Percentiles rank a stretch among this genome's conserved stretches.
phyloP scores from a whole-genome alignment of 495 filamentous ascomycete species.

The Xylaria intraflava region DNA sequence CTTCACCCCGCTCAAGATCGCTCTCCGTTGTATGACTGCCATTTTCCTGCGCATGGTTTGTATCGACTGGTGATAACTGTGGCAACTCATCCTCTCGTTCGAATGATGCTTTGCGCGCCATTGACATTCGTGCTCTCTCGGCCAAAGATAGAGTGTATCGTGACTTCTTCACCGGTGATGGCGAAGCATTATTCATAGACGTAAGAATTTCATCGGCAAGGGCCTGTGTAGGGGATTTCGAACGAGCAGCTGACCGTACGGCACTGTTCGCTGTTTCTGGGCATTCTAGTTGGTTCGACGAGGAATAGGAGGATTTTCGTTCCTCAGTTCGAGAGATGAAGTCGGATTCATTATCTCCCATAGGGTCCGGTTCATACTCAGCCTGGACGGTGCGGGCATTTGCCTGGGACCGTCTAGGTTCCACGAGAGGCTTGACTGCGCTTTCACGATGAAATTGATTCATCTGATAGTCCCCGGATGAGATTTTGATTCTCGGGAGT shows the following conservation, averaged over 20 bases:
- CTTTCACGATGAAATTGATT: neutral
- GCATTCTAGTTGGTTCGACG: conserved; percentile 24
- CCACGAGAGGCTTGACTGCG: neutral
- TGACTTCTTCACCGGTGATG: conserved; percentile 47
- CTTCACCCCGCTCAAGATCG: conserved; percentile 22
- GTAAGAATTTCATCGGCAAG: conserved; percentile 51
- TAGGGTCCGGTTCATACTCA: neutral
- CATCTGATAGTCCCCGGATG: neutral
- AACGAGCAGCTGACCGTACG: conserved; percentile 31
- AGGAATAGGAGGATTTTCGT: conserved; percentile 9
- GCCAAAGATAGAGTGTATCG: conserved; percentile 47
- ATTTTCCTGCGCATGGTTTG: conserved; percentile 1
- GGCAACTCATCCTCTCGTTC: conserved; percentile 24
- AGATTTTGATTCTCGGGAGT: neutral
- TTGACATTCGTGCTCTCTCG: conserved; percentile 47
- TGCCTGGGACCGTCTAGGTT: neutral
- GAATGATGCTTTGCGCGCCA: conserved; percentile 38
- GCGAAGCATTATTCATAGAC: conserved; percentile 45
- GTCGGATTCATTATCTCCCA: neutral
- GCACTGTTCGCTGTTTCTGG: conserved; percentile 2
- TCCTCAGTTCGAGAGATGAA: neutral
- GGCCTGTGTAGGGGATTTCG: conserved; percentile 39
- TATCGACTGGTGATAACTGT: conserved; percentile 22
- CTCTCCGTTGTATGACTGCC: conserved; percentile 6
- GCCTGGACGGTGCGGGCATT: neutral